phyloP scores from a whole-genome alignment of 1,284 basidiomycete genomes.

The Athelia psychrophila region DNA sequence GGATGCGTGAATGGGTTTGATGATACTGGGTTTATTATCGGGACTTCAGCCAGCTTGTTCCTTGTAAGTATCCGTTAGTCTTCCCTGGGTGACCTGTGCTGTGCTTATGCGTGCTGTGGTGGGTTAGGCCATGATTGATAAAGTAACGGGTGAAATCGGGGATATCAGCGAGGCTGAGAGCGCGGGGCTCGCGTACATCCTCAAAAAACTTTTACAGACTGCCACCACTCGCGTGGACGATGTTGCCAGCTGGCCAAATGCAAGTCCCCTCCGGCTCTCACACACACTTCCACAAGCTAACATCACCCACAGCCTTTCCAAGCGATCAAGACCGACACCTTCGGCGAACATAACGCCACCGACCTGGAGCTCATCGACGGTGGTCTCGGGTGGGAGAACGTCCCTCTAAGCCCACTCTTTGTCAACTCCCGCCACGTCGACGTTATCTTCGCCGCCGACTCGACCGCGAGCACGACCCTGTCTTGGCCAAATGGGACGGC shows the following conservation, averaged over 20 bases:
- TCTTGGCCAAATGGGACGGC: constrained; percentile 68
- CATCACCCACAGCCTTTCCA: constrained; percentile 43
- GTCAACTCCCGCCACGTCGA: constrained; percentile 64
- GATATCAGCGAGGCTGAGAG: constrained; percentile 36
- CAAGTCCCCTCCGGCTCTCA: constrained; percentile 17
- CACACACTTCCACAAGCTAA: background rate
- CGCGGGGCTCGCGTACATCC: constrained; percentile 39
- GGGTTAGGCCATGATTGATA: no score
- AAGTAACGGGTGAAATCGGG: constrained; percentile 38
- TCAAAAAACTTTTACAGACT: constrained; percentile 42
- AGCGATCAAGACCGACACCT: constrained; percentile 39
- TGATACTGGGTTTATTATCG: constrained; percentile 64
- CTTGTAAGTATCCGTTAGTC: constrained; percentile 39
- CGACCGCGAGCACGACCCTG: constrained; percentile 46
- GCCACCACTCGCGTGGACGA: constrained; percentile 53
- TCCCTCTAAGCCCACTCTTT: constrained; percentile 64
- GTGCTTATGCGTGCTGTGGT: no score
- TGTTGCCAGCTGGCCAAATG: constrained; percentile 68
- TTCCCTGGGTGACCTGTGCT: no score
- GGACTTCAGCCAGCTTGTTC: constrained; percentile 61
- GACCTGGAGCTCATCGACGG: constrained; percentile 64
- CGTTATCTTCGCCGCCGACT: constrained; percentile 67
- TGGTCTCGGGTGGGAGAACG: constrained; percentile 56
- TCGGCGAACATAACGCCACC: constrained; percentile 43
- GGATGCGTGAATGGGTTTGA: constrained; percentile 66